Conservation (phyloP, 2,329 filamentous ascomycete genomes). For the Clonostachys chloroleuca region DNA sequence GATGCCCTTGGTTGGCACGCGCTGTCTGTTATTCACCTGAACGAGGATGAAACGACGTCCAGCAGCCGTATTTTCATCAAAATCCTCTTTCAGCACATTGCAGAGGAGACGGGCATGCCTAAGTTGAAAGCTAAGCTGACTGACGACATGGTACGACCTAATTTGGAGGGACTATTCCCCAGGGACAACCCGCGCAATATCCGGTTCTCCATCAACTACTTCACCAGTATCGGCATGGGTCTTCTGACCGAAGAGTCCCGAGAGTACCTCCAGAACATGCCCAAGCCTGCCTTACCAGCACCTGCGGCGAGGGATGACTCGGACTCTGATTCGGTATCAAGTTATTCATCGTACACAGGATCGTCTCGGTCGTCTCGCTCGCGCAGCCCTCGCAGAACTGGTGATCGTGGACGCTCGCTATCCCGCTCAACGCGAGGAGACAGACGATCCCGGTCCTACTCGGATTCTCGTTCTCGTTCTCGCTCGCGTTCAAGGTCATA, state of each 20-base stretch:
- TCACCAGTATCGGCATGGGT: constrained; percentile 97
- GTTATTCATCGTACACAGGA: constrained; percentile 71
- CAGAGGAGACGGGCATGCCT: constrained; percentile 79
- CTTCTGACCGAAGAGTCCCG: constrained; percentile 92
- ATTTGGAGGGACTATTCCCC: constrained; percentile 83
- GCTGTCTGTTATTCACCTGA: constrained; percentile 78
- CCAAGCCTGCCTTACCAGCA: constrained; percentile 75
- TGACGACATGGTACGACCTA: constrained; percentile 74
- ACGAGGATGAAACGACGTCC: constrained; percentile 94
- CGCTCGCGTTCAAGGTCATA: constrained; percentile 28
- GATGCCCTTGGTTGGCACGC: constrained; percentile 93
- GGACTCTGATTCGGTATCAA: constrained; percentile 69
- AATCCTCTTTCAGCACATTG: constrained; percentile 90
- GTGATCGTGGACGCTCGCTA: constrained; percentile 27
- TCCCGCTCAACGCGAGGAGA: constrained; percentile 10
- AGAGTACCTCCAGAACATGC: constrained; percentile 82
- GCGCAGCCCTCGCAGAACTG: constrained; percentile 26
- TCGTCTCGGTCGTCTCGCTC: constrained; percentile 48
- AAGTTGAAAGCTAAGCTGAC: constrained; percentile 72
- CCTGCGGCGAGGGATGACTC: constrained; percentile 54
- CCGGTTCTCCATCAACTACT: constrained; percentile 98
- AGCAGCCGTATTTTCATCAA: constrained; percentile 98
- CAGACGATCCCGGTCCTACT: background rate
- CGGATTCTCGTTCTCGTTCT: constrained; percentile 15
- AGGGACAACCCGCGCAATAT: constrained; percentile 85